Evolutionary conservation across 306 rosid species (phyloP).

Genomic region (Amphicarpaea edgeworthii): DNA sequence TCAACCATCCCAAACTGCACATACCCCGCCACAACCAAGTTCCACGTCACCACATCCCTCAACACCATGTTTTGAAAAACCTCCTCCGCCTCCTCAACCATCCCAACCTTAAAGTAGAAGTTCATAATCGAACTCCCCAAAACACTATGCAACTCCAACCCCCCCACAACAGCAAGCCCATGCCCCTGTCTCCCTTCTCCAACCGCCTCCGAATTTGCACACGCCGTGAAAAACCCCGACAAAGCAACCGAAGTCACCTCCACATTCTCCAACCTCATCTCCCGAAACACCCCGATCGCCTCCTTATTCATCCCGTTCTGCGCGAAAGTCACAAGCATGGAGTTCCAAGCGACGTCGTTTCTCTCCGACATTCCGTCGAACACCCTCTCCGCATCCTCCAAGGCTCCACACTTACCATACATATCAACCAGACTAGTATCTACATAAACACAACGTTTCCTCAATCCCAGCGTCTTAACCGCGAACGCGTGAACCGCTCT

Average conservation of each 20-base stretch:
- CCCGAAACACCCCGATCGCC: slow-evolving; percentile 60
- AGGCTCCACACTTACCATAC: slow-evolving; percentile 85
- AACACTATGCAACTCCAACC: slow-evolving; percentile 61
- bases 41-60: slow-evolving; percentile 86
- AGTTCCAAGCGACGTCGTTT: slow-evolving; percentile 80
- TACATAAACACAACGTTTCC: slow-evolving; percentile 67
- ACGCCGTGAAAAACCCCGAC: slow-evolving; percentile 71
- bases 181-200: slow-evolving; percentile 85
- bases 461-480: slow-evolving; percentile 58
- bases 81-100: slow-evolving; percentile 69
- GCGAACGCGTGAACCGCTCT: slow-evolving; percentile 71
- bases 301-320: slow-evolving; percentile 73
- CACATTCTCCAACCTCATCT: slow-evolving; percentile 63
- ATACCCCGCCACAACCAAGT: slow-evolving; percentile 75
- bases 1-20: slow-evolving; percentile 63
- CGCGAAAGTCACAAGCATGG: slow-evolving; percentile 64
- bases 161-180: slow-evolving; percentile 62
- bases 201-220: slow-evolving; percentile 63
- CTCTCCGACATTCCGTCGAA: slow-evolving; percentile 66
- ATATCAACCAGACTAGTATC: slow-evolving; percentile 78
- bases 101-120: slow-evolving; percentile 81
- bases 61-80: slow-evolving; percentile 57
- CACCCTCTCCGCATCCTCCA: slow-evolving; percentile 71
- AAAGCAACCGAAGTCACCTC: slow-evolving; percentile 70
- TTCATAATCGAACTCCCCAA: slow-evolving; percentile 81